phyloP scores from a whole-genome alignment of 306 rosid genomes.

The Echinosophora koreensis region DNA sequence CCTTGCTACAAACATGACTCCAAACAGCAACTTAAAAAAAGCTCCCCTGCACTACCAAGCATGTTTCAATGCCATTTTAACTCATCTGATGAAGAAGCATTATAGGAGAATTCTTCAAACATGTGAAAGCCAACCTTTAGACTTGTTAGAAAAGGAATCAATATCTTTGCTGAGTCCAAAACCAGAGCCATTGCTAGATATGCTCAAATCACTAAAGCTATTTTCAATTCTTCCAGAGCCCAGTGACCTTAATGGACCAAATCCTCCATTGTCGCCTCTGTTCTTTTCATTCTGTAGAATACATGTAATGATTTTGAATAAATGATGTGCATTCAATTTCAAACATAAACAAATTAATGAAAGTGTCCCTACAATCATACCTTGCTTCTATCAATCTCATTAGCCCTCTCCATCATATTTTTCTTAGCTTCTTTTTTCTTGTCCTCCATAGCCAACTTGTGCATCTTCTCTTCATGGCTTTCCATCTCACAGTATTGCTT shows the following conservation, averaged over 20 bases:
- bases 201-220: conserved; percentile 77
- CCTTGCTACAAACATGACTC: neutral
- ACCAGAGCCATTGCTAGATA: conserved; percentile 84
- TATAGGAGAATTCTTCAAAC: conserved; percentile 34
- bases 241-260: conserved; percentile 78
- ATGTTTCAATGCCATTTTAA: conserved; percentile 32
- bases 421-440: conserved; percentile 96
- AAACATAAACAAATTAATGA: conserved; percentile 6
- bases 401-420: conserved; percentile 93
- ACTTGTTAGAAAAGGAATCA: conserved; percentile 80
- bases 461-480: conserved; percentile 98
- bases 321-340: neutral
- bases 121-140: conserved; percentile 73
- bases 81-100: conserved; percentile 15
- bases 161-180: conserved; percentile 74
- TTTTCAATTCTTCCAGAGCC: conserved; percentile 95
- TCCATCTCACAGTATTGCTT: conserved; percentile 96
- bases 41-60: neutral
- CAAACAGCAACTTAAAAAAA: too few species aligned
- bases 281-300: conserved; percentile 84
- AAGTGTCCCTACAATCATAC: conserved; percentile 53
- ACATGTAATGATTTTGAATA: conserved; percentile 24
- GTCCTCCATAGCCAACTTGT: conserved; percentile 89
- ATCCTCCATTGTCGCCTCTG: conserved; percentile 92
- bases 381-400: conserved; percentile 99